Conservation (phyloP, 164 flowering plant species). For the Houttuynia cordata region DNA sequence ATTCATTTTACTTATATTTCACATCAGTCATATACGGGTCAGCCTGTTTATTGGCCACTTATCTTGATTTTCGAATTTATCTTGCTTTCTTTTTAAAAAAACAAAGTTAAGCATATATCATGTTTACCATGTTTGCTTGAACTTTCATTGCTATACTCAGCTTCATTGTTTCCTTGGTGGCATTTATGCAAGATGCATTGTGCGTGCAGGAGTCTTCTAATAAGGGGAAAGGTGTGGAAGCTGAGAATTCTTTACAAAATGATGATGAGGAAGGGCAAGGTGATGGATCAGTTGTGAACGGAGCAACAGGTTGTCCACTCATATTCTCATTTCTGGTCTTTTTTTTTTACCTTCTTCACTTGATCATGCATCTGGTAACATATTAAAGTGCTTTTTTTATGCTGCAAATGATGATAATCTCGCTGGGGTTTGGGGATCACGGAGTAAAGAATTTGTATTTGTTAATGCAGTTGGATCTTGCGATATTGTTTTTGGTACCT, state of each 20-base stretch:
- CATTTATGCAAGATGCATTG: neutral
- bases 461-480: too few relatives aligned
- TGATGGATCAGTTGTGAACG: slow-evolving; percentile 11
- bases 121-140: neutral
- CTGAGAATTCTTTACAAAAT: slow-evolving; percentile 5
- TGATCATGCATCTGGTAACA: neutral
- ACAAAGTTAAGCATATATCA: neutral
- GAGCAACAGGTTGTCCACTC: slow-evolving; percentile 10
- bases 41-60: too few relatives aligned
- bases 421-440: too few relatives aligned
- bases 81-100: neutral
- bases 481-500: too few relatives aligned
- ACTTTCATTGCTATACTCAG: neutral
- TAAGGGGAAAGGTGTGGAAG: slow-evolving; percentile 8
- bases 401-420: too few relatives aligned
- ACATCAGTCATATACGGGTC: too few relatives aligned
- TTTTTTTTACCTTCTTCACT: neutral
- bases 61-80: neutral
- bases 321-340: neutral
- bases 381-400: too few relatives aligned
- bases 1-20: too few relatives aligned
- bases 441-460: too few relatives aligned
- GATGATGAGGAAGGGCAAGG: slow-evolving; percentile 18
- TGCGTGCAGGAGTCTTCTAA: slow-evolving; percentile 1
- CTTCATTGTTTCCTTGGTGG: neutral